A percentile compares a stretch with the other conserved stretches of the same genome.
Evolutionary conservation across 2,329 filamentous ascomycete species (phyloP).

Genomic region (Penicillium sp.): DNA sequence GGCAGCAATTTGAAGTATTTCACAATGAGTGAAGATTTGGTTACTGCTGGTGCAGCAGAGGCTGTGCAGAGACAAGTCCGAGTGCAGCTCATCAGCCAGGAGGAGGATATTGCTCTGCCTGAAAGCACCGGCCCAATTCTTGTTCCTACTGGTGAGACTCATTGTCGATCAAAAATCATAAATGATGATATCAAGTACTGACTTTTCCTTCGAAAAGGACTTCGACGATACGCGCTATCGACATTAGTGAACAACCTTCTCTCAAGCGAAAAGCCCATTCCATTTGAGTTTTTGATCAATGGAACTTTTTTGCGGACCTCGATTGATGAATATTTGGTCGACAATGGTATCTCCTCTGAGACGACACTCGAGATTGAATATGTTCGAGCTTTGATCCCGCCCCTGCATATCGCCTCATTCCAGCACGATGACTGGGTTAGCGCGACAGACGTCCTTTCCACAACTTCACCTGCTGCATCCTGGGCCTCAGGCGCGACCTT

Average conservation of each 20-base stretch:
- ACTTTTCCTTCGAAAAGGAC: constrained; percentile 30
- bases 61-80: constrained; percentile 43
- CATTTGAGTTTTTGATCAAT: constrained; percentile 86
- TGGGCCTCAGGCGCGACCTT: constrained; percentile 45
- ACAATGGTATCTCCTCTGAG: constrained; percentile 81
- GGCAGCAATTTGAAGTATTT: constrained; percentile 11
- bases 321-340: constrained; percentile 78
- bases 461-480: constrained; percentile 51
- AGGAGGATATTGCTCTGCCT: constrained; percentile 47
- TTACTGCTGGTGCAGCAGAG: constrained; percentile 16
- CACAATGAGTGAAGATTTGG: constrained; percentile 22
- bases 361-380: constrained; percentile 83
- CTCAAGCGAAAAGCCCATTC: constrained; percentile 44
- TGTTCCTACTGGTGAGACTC: constrained; percentile 46
- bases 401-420: constrained; percentile 80
- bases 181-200: constrained; percentile 8
- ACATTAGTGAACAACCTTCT: constrained; percentile 56
- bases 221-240: constrained; percentile 53
- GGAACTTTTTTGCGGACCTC: constrained; percentile 82
- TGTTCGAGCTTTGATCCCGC: constrained; percentile 80
- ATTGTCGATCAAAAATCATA: neutral
- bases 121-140: constrained; percentile 49
- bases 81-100: constrained; percentile 47
- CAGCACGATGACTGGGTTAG: constrained; percentile 98
- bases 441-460: constrained; percentile 70